A percentile compares a stretch with the other conserved stretches of the same genome.
phyloP scores from a whole-genome alignment of 257 asterid genomes.

The Penstemon barbatus region DNA sequence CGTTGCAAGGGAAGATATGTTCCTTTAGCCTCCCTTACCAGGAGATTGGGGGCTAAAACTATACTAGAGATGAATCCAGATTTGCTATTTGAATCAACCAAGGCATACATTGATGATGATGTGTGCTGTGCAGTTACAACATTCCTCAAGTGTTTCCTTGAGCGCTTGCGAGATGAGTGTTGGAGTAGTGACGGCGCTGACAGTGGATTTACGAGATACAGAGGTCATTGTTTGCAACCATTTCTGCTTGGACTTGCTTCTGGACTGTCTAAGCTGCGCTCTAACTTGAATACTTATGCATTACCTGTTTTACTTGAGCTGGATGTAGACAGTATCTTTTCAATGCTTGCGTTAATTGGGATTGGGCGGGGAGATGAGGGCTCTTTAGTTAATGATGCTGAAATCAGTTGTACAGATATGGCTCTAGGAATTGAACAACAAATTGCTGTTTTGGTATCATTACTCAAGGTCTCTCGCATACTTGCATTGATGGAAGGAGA shows the following conservation, averaged over 20 bases:
- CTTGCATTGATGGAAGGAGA: slow-evolving; percentile 94
- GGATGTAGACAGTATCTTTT: slow-evolving; percentile 80
- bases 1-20: slow-evolving; percentile 94
- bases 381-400: slow-evolving; percentile 45
- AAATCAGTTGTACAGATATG: slow-evolving; percentile 37
- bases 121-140: slow-evolving; percentile 91
- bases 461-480: slow-evolving; percentile 84
- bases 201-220: slow-evolving; percentile 63
- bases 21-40: slow-evolving; percentile 83
- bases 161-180: slow-evolving; percentile 81
- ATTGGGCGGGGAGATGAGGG: slow-evolving; percentile 47
- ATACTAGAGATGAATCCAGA: slow-evolving; percentile 67
- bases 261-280: slow-evolving; percentile 74
- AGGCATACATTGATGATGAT: slow-evolving; percentile 85
- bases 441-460: slow-evolving; percentile 77
- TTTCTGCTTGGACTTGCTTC: slow-evolving; percentile 76
- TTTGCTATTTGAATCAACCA: slow-evolving; percentile 64
- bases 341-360: slow-evolving; percentile 75
- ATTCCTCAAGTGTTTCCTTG: slow-evolving; percentile 89
- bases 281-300: slow-evolving; percentile 89
- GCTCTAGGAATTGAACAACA: slow-evolving; percentile 61
- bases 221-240: slow-evolving; percentile 76
- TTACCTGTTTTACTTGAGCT: slow-evolving; percentile 79
- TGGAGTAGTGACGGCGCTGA: slow-evolving; percentile 85
- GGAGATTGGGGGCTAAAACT: slow-evolving; percentile 79